A percentile compares a stretch with the other conserved stretches of the same genome.
phyloP scores from a whole-genome alignment of 768 basidiomycete genomes.

The Serendipita sp. region DNA sequence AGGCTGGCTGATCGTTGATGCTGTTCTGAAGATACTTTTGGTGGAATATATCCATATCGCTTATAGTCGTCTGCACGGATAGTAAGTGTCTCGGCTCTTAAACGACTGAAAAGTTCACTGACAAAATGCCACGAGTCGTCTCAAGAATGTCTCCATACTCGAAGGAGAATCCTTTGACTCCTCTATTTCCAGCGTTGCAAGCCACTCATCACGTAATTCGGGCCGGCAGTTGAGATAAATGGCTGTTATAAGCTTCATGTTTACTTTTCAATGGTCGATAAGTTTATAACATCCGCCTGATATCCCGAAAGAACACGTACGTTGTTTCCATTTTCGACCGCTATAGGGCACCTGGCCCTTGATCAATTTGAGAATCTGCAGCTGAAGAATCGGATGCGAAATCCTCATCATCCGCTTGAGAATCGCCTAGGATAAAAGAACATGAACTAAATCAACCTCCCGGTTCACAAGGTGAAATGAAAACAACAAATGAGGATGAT shows the following conservation, averaged over 20 bases:
- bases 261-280: conserved; percentile 40
- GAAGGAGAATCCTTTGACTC: conserved; percentile 86
- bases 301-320: conserved; percentile 29
- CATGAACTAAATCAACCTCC: too few species aligned
- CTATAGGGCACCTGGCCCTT: conserved; percentile 99
- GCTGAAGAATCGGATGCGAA: conserved; percentile 82
- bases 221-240: conserved; percentile 97
- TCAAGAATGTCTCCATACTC: conserved; percentile 47
- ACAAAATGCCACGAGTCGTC: conserved; percentile 93
- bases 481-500: neutral
- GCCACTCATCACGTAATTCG: conserved; percentile 94
- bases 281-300: neutral
- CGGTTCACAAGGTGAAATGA: neutral
- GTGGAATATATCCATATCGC: conserved; percentile 48
- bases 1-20: conserved; percentile 75
- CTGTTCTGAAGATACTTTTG: conserved; percentile 34
- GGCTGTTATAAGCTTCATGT: conserved; percentile 99
- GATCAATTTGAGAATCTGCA: conserved; percentile 91
- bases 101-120: conserved; percentile 19
- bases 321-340: conserved; percentile 94
- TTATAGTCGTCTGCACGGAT: conserved; percentile 68
- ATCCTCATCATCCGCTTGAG: conserved; percentile 90
- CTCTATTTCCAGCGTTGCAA: conserved; percentile 84
- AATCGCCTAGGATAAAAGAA: conserved; percentile 69
- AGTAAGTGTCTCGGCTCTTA: neutral